These are phyloP conservation scores for Chimonanthus praecox DNA, from an alignment of 164 flowering plant species.

Conservation along the genomic window DNA sequence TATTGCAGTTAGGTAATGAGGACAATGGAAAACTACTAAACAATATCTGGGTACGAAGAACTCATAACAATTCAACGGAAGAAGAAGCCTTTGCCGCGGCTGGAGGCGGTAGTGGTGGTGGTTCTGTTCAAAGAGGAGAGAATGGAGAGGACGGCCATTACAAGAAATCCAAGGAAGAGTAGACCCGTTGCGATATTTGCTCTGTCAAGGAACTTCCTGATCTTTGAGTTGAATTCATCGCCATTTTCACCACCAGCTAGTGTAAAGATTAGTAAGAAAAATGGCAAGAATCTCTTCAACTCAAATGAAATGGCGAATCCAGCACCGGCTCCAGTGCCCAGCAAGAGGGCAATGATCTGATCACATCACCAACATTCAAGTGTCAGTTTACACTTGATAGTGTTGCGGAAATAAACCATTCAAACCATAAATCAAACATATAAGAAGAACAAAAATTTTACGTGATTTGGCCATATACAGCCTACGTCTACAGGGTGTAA, in stretches of 20 bases:
- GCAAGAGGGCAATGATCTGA: slow-evolving; percentile 33
- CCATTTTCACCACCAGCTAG: neutral
- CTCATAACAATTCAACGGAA: neutral
- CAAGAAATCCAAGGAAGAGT: slow-evolving; percentile 24
- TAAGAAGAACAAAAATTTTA: no score
- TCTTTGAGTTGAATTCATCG: slow-evolving; percentile 9
- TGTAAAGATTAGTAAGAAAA: neutral
- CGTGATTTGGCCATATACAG: neutral
- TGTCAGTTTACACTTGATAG: neutral
- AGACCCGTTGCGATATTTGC: slow-evolving; percentile 24
- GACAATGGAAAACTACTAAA: no score
- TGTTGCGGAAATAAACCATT: neutral
- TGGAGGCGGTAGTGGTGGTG: neutral
- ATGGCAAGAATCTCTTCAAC: slow-evolving; percentile 19
- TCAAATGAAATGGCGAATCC: slow-evolving; percentile 37
- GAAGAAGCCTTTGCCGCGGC: slow-evolving; percentile 7
- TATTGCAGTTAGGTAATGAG: no score
- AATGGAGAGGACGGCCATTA: slow-evolving; percentile 31
- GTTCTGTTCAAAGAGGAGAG: slow-evolving; percentile 19
- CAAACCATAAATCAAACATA: neutral
- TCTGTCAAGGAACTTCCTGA: slow-evolving; percentile 24
- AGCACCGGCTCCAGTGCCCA: slow-evolving; percentile 40
- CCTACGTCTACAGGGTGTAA: neutral
- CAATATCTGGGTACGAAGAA: no score
- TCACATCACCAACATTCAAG: neutral